phyloP scores from a whole-genome alignment of 1,139 yeast species.

The Citeromyces hawaiiensis region DNA sequence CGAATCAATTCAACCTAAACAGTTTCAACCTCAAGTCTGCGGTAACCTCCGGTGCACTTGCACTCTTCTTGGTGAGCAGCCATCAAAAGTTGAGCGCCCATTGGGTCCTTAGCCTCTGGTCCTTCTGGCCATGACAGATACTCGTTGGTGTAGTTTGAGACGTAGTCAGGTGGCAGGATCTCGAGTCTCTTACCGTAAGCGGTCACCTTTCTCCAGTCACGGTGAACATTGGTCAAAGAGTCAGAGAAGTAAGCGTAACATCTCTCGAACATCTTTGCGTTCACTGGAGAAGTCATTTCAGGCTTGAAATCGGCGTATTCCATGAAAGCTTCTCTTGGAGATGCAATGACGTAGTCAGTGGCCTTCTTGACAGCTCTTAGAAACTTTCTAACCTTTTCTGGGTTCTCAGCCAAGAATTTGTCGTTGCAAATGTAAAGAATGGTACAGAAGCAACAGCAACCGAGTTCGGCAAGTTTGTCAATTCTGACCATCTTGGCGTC shows the following conservation, averaged over 20 bases:
- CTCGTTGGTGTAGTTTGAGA: slow-evolving; percentile 37
- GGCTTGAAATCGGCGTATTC: slow-evolving; percentile 36
- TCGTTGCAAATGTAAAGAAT: slow-evolving; percentile 42
- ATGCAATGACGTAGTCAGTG: slow-evolving; percentile 29
- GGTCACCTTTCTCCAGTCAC: slow-evolving; percentile 46
- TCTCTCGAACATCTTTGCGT: slow-evolving; percentile 35
- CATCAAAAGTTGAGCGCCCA: slow-evolving; percentile 32
- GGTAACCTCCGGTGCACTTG: slow-evolving; percentile 34
- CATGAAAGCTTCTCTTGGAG: slow-evolving; percentile 32
- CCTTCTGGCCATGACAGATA: slow-evolving; percentile 38
- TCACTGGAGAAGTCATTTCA: slow-evolving; percentile 25
- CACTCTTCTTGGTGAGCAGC: slow-evolving; percentile 31
- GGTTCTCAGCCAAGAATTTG: slow-evolving; percentile 31
- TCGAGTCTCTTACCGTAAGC: slow-evolving; percentile 41
- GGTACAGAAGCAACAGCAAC: slow-evolving; percentile 49
- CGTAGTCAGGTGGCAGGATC: slow-evolving; percentile 33
- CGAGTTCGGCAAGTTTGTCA: slow-evolving; percentile 42
- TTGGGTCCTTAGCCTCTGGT: slow-evolving; percentile 30
- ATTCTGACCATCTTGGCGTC: slow-evolving; percentile 45
- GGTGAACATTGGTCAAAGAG: slow-evolving; percentile 36
- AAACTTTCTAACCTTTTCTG: slow-evolving; percentile 31
- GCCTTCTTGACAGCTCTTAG: slow-evolving; percentile 35
- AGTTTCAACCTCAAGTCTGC: slow-evolving; percentile 29
- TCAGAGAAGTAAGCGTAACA: slow-evolving; percentile 42
- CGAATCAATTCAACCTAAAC: slow-evolving; percentile 18